Evolutionary conservation across 2,329 filamentous ascomycete species (phyloP).

Genomic region (Scedosporium dehoogii): DNA sequence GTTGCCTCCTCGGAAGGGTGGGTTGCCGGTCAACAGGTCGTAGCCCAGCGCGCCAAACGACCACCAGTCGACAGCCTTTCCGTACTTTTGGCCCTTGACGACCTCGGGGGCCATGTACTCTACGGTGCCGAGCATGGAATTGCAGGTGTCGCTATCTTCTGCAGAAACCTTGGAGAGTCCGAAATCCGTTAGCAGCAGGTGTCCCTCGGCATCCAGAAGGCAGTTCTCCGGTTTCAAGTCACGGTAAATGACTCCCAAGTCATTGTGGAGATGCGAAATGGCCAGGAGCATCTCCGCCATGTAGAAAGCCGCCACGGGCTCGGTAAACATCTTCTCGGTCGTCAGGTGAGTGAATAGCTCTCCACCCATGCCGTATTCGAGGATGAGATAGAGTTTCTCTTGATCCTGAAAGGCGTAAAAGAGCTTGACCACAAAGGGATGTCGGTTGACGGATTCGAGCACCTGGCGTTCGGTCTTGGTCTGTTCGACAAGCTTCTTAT

Average conservation of each 20-base stretch:
- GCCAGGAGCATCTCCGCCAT: constrained; percentile 97
- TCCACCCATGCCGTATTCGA: constrained; percentile 94
- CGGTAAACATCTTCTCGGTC: constrained; percentile 89
- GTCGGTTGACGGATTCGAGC: constrained; percentile 88
- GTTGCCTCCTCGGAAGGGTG: constrained; percentile 85
- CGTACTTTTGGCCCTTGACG: constrained; percentile 77
- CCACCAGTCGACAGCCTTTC: constrained; percentile 97
- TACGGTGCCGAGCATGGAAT: constrained; percentile 86
- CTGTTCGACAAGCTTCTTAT: constrained; percentile 93
- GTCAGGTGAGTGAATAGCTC: constrained; percentile 94
- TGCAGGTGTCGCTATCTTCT: constrained; percentile 56
- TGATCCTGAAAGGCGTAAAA: constrained; percentile 98
- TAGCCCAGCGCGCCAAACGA: constrained; percentile 87
- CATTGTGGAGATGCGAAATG: constrained; percentile 83
- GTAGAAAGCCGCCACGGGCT: constrained; percentile 86
- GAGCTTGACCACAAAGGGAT: constrained; percentile 95
- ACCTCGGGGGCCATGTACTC: constrained; percentile 99
- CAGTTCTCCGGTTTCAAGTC: constrained; percentile 98
- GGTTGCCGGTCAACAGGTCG: constrained; percentile 84
- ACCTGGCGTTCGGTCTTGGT: constrained; percentile 95
- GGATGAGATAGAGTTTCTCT: constrained; percentile 92
- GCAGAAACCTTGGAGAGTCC: constrained; percentile 91
- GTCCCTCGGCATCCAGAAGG: constrained; percentile 80
- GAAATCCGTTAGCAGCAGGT: constrained; percentile 92
- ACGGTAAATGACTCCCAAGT: constrained; percentile 88